A percentile compares a stretch with the other conserved stretches of the same genome.
These are phyloP conservation scores for Globisporangium nagaii DNA, from an alignment of 352 stramenopile genomes.

Conservation along the genomic window DNA sequence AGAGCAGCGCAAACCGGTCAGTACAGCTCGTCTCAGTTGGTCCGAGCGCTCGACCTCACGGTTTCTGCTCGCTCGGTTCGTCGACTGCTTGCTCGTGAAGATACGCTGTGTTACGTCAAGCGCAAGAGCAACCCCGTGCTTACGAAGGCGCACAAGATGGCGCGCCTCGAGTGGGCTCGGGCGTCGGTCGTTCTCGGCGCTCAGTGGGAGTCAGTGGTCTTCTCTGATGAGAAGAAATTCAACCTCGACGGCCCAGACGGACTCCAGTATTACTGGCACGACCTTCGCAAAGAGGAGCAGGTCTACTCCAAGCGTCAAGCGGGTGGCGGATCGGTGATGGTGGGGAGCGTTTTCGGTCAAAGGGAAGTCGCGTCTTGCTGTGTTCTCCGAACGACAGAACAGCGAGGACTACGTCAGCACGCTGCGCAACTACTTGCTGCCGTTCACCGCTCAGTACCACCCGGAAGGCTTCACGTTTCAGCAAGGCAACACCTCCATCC, in stretches of 20 bases:
- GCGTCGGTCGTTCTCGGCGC: neutral
- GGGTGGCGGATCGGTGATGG: no score
- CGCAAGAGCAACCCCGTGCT: neutral
- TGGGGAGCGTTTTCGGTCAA: no score
- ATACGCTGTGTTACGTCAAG: neutral
- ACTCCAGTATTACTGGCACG: neutral
- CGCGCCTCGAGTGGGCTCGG: neutral
- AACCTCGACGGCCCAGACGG: neutral
- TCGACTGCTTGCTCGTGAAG: no score
- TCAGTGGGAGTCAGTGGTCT: neutral
- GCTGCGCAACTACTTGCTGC: neutral
- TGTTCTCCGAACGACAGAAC: neutral
- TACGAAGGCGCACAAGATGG: neutral
- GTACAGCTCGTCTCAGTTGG: neutral
- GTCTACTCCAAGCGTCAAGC: no score
- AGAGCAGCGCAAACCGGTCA: no score
- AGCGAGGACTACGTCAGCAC: neutral
- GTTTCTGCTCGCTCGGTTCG: neutral
- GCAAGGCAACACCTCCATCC: neutral
- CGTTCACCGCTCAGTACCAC: neutral
- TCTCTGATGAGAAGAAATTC: slow-evolving; percentile 1
- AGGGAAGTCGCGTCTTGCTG: neutral
- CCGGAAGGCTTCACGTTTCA: neutral
- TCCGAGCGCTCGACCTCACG: neutral
- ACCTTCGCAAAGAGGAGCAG: no score